Base-by-base conservation (phyloP, 352 stramenopile species). In the Globisporangium polare region DNA sequence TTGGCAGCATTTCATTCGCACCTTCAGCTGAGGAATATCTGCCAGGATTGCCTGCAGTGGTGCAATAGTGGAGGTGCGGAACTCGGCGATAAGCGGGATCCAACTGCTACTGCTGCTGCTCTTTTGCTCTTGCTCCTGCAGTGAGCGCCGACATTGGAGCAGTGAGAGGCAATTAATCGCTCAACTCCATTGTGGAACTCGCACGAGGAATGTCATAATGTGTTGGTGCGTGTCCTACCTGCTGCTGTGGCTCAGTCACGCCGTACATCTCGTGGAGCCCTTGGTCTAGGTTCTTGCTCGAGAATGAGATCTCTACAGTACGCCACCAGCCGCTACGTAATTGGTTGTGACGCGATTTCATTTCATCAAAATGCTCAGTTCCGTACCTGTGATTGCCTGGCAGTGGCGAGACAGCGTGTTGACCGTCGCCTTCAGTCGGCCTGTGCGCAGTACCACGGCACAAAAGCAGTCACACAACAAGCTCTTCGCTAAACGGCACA, bases 21-120 rank as follows among this genome's bases (percentile, higher is more conserved):
- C 78, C 60, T 82, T 81, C 22, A 90, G 69, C 20, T 86, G 74
- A 6, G 81, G 77, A 37, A 90, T 75, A 0, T 65, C 67, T 9
- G 72, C 71, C 58, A 89, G 63, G 50, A 90, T 63, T 26, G 71
- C 74, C 60, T 90, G 83, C 24, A 93, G 62, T 41, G 81, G 77
- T 29, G 72, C 73, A 60, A 91, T 86, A 18, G 70, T 77, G 15
- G 66, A 77, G 10, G 72, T 76, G 5, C 73, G 73, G 63, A 90
- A 89, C 56, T 75, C 71, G 37, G 73, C 66, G 42, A 89, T 62
- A 46, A 73, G 60, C 35, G 67, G 54, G 39, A 78, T 51, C 50
- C 70, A 58, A n/a, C 61, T 62, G 45, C 20, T 63, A 13, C 29
- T 33, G 29, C 29, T 33, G 29, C 29, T 33, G 29, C 29, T 33